Evolutionary conservation across 768 basidiomycete species (phyloP).

Genomic region (Infundibulicybe gibba): DNA sequence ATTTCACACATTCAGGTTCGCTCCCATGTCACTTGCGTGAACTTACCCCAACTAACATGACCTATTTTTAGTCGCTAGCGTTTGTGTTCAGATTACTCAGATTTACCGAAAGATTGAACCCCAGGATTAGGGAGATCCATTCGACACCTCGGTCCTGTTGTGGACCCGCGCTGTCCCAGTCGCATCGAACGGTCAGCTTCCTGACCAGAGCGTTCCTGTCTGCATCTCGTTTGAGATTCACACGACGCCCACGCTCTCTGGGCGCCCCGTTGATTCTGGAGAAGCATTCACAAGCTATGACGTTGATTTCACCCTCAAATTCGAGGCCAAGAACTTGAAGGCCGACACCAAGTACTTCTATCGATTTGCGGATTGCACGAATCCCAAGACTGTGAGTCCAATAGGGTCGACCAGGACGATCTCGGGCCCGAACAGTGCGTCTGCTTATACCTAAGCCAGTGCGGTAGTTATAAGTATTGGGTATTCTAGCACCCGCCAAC

Average conservation of each 20-base stretch:
- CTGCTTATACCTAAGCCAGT: neutral
- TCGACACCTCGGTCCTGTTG: slow-evolving; percentile 46
- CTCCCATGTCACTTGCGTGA: neutral
- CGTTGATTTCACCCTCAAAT: slow-evolving; percentile 54
- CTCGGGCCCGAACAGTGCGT: slow-evolving; percentile 37
- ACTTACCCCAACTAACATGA: neutral
- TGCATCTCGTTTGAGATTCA: slow-evolving; percentile 44
- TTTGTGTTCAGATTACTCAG: slow-evolving; percentile 15
- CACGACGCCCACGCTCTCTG: slow-evolving; percentile 25
- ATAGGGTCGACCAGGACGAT: slow-evolving; percentile 49
- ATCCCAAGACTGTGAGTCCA: slow-evolving; percentile 36
- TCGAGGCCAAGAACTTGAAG: slow-evolving; percentile 43
- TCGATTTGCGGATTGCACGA: slow-evolving; percentile 49
- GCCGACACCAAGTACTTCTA: slow-evolving; percentile 51
- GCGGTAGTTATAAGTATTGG: neutral
- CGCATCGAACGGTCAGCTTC: slow-evolving; percentile 18
- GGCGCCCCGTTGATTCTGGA: slow-evolving; percentile 31
- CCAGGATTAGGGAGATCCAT: slow-evolving; percentile 42
- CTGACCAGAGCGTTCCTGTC: slow-evolving; percentile 10
- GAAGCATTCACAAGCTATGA: slow-evolving; percentile 51
- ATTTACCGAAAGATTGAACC: neutral
- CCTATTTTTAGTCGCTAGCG: slow-evolving; percentile 37
- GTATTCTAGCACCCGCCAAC: slow-evolving; percentile 34
- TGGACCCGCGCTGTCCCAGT: slow-evolving; percentile 50
- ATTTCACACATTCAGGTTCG: slow-evolving; percentile 45